phyloP scores from a whole-genome alignment of 2,329 filamentous ascomycete genomes.

The Aspergillus sergii region DNA sequence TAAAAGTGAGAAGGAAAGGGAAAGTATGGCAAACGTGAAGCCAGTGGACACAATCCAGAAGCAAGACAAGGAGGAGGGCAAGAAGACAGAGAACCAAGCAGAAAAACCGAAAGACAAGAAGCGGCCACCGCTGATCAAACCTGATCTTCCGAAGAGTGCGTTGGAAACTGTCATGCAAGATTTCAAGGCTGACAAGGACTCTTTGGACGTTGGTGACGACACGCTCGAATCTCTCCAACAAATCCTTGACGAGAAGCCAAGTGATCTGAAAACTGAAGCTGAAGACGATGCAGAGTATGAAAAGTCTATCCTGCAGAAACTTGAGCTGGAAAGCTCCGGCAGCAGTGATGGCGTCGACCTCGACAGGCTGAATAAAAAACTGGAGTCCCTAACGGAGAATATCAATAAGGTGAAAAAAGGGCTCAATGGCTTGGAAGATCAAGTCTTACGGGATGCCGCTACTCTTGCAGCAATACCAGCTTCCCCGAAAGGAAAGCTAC shows the following conservation, averaged over 20 bases:
- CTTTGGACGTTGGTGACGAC: slow-evolving; percentile 45
- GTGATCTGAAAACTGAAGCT: slow-evolving; percentile 29
- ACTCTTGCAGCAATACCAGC: slow-evolving; percentile 19
- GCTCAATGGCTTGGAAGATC: slow-evolving; percentile 41
- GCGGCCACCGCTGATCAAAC: slow-evolving; percentile 33
- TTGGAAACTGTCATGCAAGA: slow-evolving; percentile 46
- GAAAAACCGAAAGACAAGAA: slow-evolving; percentile 16
- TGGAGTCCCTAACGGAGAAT: slow-evolving; percentile 42
- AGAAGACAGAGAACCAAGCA: not conserved
- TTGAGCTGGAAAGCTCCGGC: slow-evolving; percentile 23
- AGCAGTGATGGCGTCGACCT: slow-evolving; percentile 32
- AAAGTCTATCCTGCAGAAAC: slow-evolving; percentile 30
- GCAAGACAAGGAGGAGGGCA: not conserved
- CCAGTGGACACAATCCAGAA: not conserved
- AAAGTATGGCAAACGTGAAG: not conserved
- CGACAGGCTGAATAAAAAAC: slow-evolving; percentile 42
- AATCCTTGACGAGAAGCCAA: slow-evolving; percentile 38
- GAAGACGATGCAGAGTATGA: slow-evolving; percentile 37
- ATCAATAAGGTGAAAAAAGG: slow-evolving; percentile 46
- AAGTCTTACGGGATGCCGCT: slow-evolving; percentile 32
- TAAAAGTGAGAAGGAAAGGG: not conserved
- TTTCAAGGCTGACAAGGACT: slow-evolving; percentile 40
- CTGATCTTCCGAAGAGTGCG: slow-evolving; percentile 45
- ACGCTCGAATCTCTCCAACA: slow-evolving; percentile 50
- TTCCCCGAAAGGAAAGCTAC: slow-evolving; percentile 16